Conservation (phyloP, 441 rosid species). For the Gossypium trilobum region DNA sequence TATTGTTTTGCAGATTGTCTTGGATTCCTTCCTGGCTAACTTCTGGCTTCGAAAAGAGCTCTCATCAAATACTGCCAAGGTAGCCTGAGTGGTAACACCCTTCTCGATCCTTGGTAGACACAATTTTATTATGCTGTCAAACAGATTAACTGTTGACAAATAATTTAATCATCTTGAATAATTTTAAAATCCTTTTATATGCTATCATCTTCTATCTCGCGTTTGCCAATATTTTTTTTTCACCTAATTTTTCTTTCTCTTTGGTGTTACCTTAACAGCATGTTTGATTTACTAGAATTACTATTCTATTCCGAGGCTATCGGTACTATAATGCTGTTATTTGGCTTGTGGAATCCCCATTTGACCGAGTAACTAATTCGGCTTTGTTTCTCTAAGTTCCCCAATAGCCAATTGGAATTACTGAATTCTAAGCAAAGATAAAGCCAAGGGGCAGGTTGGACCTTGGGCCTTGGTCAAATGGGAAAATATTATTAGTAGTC, state of each 20-base stretch:
- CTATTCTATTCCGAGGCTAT: neutral
- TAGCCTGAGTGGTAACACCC: conserved; percentile 27
- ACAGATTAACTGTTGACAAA: neutral
- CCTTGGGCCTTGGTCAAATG: neutral
- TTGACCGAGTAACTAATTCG: neutral
- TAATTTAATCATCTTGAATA: neutral
- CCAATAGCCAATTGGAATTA: neutral
- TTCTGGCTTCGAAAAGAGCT: conserved; percentile 44
- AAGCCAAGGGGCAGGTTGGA: neutral
- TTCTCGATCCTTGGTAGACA: neutral
- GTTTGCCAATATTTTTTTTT: neutral
- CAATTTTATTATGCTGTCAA: neutral
- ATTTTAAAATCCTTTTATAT: neutral
- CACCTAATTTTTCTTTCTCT: neutral
- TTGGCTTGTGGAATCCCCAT: neutral
- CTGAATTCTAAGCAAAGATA: neutral
- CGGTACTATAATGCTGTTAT: neutral
- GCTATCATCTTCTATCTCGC: neutral
- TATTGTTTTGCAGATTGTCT: conserved; percentile 42
- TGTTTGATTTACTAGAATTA: neutral
- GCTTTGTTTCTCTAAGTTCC: neutral
- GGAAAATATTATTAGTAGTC: neutral
- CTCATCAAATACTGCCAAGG: conserved; percentile 34
- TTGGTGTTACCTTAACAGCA: neutral
- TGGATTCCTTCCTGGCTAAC: conserved; percentile 73